A percentile compares a stretch with the other conserved stretches of the same genome.
Evolutionary conservation across 208 protist genomes (phyloP).

Genomic region (Novymonas esmeraldas): DNA sequence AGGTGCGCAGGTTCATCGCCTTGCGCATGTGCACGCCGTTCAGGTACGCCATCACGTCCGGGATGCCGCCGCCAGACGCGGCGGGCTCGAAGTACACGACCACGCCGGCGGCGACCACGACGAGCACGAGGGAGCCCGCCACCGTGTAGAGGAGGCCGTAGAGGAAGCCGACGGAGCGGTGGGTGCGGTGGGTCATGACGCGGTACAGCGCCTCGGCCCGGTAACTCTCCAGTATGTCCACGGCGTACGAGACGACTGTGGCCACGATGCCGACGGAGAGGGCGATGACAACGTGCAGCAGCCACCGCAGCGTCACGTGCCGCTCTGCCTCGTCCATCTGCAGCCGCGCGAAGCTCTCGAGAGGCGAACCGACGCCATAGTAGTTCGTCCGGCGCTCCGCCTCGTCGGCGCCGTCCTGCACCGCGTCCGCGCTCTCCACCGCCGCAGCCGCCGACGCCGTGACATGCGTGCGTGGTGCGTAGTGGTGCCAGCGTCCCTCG

Average conservation of each 20-base stretch:
- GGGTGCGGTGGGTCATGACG: constrained; percentile 33
- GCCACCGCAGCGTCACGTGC: constrained; percentile 73
- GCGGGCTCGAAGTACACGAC: constrained; percentile 86
- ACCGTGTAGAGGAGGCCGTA: constrained; percentile 61
- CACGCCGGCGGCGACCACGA: constrained; percentile 55
- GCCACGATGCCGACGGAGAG: constrained; percentile 78
- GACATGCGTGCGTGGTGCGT: constrained; percentile 4
- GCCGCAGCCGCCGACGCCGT: constrained; percentile 13
- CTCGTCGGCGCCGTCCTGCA: neutral
- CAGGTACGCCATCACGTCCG: constrained; percentile 93
- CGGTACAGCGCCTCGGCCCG: constrained; percentile 39
- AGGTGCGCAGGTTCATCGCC: constrained; percentile 87
- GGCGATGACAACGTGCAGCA: constrained; percentile 85
- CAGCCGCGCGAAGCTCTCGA: constrained; percentile 24
- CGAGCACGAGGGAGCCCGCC: constrained; percentile 45
- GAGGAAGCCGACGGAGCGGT: constrained; percentile 35
- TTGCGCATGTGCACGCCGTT: constrained; percentile 93
- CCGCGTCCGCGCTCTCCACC: neutral
- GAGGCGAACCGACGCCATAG: neutral
- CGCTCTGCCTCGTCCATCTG: constrained; percentile 59
- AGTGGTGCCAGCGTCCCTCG: constrained; percentile 9
- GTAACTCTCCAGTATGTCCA: constrained; percentile 69
- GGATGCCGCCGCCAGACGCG: constrained; percentile 86
- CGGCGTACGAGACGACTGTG: constrained; percentile 67
- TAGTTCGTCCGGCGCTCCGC: too few relatives aligned